phyloP scores from a whole-genome alignment of 139 green algal genomes.

The Chlorella ohadii region DNA sequence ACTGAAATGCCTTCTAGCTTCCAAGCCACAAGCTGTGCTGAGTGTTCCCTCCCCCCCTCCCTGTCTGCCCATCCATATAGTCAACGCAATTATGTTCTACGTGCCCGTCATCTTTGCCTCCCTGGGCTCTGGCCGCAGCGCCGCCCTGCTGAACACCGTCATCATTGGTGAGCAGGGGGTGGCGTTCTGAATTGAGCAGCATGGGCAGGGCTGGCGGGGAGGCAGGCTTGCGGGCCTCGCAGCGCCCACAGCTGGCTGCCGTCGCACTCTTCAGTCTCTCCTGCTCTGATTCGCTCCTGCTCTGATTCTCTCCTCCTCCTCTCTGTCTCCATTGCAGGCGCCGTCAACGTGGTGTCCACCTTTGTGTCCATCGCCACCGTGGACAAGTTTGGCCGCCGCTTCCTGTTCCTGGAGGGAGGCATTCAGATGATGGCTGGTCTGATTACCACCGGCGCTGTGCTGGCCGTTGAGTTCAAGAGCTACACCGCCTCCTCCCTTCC shows the following conservation, averaged over 20 bases:
- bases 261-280: no score
- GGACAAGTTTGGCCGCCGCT: conserved; percentile 52
- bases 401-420: conserved; percentile 68
- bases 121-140: conserved; percentile 30
- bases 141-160: conserved; percentile 62
- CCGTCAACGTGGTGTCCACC: conserved; percentile 61
- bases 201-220: no score
- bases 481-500: conserved; percentile 39
- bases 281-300: no score
- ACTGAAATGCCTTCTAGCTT: no score
- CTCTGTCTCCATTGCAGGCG: no score
- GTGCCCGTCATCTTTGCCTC: conserved; percentile 56
- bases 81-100: conserved; percentile 73
- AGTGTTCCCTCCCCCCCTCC: background rate
- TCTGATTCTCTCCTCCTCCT: no score
- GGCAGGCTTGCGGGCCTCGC: no score
- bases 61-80: background rate
- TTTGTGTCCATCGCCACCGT: conserved; percentile 67
- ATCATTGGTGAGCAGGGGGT: conserved; percentile 56
- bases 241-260: no score
- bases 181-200: no score
- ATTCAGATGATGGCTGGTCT: conserved; percentile 63
- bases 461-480: conserved; percentile 48
- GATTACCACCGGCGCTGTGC: conserved; percentile 41
- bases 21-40: no score